These are phyloP conservation scores for Colletotrichum higginsianum DNA, from an alignment of 2,329 filamentous ascomycete genomes.

Conservation along the genomic window DNA sequence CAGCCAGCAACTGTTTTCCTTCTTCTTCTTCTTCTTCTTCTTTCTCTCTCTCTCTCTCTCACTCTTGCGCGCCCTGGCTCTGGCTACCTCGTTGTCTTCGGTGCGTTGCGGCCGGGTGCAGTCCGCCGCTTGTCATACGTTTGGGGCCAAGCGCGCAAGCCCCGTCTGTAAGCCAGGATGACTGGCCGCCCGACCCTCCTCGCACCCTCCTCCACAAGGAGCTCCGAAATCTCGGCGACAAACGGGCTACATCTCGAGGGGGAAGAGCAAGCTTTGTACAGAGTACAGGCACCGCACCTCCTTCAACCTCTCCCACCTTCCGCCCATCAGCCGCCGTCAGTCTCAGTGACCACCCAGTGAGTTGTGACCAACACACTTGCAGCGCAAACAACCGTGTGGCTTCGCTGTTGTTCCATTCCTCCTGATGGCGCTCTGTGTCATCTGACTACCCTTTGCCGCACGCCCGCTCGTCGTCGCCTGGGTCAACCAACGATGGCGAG, in stretches of 20 bases:
- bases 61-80: not conserved
- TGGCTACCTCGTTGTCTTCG: not conserved
- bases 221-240: constrained; percentile 41
- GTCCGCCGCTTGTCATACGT: constrained; percentile 33
- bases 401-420: constrained; percentile 41
- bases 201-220: constrained; percentile 27
- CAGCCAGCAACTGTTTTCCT: not conserved
- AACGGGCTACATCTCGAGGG: constrained; percentile 26
- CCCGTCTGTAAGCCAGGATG: constrained; percentile 36
- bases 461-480: constrained; percentile 28
- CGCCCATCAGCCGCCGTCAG: constrained; percentile 17
- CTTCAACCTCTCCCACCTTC: constrained; percentile 16
- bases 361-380: constrained; percentile 6
- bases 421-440: constrained; percentile 34
- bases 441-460: constrained; percentile 34
- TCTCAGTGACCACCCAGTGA: constrained; percentile 8
- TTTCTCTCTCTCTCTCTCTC: not conserved
- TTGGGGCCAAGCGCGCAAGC: constrained; percentile 37
- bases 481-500: constrained; percentile 30
- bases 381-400: constrained; percentile 32
- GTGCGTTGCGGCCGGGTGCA: constrained; percentile 1
- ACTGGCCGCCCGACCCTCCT: constrained; percentile 32
- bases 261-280: constrained; percentile 18
- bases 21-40: constrained; percentile 9
- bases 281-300: not conserved